Evolutionary conservation across 257 asterid genomes (phyloP).

Genomic region (Capsicum pubescens): DNA sequence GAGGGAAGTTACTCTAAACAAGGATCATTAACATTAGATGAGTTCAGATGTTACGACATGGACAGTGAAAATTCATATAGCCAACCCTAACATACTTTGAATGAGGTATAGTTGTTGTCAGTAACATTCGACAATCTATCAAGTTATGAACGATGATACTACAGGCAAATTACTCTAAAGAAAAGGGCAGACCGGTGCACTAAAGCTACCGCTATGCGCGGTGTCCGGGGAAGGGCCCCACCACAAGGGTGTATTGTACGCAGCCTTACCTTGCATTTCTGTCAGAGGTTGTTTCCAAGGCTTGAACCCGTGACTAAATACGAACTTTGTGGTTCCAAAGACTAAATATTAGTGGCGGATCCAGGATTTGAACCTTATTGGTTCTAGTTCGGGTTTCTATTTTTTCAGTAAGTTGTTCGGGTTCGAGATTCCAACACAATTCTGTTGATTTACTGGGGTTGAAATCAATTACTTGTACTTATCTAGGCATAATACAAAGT

Average conservation of each 20-base stretch:
- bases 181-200: too few relatives aligned
- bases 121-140: neutral
- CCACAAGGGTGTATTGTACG: too few relatives aligned
- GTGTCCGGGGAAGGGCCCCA: too few relatives aligned
- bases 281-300: too few relatives aligned
- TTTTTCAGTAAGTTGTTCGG: neutral
- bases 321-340: neutral
- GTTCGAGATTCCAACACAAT: neutral
- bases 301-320: neutral
- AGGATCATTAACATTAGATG: neutral
- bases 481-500: neutral
- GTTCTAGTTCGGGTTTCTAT: neutral
- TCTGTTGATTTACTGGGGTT: neutral
- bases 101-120: neutral
- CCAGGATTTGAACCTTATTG: neutral
- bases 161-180: neutral
- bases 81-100: neutral
- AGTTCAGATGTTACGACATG: neutral
- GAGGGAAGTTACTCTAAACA: neutral
- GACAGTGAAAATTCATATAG: neutral
- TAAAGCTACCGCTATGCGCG: too few relatives aligned
- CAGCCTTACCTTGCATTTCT: too few relatives aligned
- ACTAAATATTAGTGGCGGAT: neutral
- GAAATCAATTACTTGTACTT: neutral
- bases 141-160: neutral